Evolutionary conservation across 148 eudicot species (phyloP).

Genomic region (Simmondsia chinensis): DNA sequence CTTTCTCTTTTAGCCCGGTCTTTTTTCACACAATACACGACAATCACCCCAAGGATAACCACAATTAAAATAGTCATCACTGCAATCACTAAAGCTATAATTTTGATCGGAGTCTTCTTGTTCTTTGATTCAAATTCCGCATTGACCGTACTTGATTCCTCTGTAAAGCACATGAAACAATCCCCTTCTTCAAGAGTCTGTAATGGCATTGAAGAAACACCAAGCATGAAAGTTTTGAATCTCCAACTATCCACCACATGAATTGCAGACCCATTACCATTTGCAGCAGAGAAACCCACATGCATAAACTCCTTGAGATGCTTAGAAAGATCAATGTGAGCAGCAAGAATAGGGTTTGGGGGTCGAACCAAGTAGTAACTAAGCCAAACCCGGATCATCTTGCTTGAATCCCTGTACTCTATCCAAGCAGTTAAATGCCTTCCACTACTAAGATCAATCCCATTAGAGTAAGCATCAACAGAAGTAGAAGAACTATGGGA

Average conservation of each 20-base stretch:
- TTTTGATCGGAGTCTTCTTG: conserved; percentile 8
- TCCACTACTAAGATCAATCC: conserved; percentile 35
- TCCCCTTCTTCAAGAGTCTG: conserved; percentile 26
- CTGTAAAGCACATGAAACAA: conserved; percentile 33
- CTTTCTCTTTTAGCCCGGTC: conserved; percentile 7
- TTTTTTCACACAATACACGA: conserved; percentile 11
- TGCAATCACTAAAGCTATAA: conserved; percentile 12
- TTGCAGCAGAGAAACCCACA: conserved; percentile 52
- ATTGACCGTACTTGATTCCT: conserved; percentile 2
- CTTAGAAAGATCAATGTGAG: conserved; percentile 24
- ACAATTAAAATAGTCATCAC: conserved; percentile 8
- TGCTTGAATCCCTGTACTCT: conserved; percentile 34
- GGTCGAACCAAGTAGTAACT: conserved; percentile 35
- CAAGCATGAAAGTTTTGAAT: conserved; percentile 37
- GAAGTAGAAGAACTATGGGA: conserved; percentile 22
- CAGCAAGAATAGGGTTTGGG: conserved; percentile 18
- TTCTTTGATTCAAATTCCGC: not conserved
- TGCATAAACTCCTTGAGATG: conserved; percentile 43
- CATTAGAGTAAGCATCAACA: conserved; percentile 24
- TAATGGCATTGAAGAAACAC: conserved; percentile 5
- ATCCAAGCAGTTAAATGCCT: conserved; percentile 42
- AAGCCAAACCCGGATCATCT: conserved; percentile 35
- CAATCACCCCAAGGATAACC: conserved; percentile 6
- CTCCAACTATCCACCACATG: conserved; percentile 37
- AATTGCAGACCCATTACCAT: conserved; percentile 36